Evolutionary conservation across 2,329 filamentous ascomycete genomes (phyloP).

Genomic region (Lasiodiplodia sp.): DNA sequence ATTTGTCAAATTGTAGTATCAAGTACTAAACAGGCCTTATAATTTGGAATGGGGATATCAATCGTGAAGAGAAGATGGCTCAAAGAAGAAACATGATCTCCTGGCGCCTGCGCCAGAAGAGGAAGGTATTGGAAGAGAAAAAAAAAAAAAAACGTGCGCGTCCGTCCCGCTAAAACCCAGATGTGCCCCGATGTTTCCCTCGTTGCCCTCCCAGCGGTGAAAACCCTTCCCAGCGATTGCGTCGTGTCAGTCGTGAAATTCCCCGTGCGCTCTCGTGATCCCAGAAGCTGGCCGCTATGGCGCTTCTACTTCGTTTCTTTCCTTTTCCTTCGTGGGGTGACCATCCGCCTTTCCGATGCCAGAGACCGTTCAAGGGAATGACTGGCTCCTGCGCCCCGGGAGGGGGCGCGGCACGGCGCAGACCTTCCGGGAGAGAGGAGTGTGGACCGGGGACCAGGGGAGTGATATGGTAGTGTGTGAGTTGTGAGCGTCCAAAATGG

Average conservation of each 20-base stretch:
- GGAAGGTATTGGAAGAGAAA: neutral
- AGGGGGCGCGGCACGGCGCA: slow-evolving; percentile 6
- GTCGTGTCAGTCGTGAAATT: slow-evolving; percentile 13
- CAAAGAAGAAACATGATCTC: slow-evolving; percentile 5
- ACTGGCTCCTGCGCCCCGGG: neutral
- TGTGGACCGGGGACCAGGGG: neutral
- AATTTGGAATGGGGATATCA: slow-evolving; percentile 25
- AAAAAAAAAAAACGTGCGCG: neutral
- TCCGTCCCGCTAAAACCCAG: neutral
- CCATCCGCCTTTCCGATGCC: slow-evolving; percentile 14
- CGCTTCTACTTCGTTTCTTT: neutral
- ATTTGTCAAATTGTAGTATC: slow-evolving; percentile 4
- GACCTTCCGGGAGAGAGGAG: neutral
- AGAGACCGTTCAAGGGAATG: slow-evolving; percentile 15
- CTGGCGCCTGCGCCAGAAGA: slow-evolving; percentile 15
- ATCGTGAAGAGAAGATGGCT: slow-evolving; percentile 1
- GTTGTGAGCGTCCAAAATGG: slow-evolving; percentile 4
- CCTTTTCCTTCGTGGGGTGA: neutral
- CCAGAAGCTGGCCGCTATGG: neutral
- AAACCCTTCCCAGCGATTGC: slow-evolving; percentile 8
- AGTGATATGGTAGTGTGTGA: neutral
- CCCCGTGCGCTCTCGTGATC: slow-evolving; percentile 5
- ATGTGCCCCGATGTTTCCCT: neutral
- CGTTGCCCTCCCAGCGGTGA: neutral
- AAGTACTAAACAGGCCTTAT: neutral